phyloP scores from a whole-genome alignment of 805 yeast genomes.

The Debaryomyces prosopidis region DNA sequence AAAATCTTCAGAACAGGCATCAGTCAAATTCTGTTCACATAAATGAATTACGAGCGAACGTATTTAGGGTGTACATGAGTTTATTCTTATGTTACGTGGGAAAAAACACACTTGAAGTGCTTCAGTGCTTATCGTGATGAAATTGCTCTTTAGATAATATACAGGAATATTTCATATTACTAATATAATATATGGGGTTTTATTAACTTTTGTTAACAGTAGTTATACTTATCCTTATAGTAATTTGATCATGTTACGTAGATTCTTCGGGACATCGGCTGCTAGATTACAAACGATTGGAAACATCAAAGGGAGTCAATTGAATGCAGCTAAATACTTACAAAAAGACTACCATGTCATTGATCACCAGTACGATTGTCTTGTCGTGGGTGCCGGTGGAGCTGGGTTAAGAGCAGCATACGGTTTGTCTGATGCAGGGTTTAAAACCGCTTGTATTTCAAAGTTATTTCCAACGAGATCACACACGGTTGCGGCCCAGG shows the following conservation, averaged over 20 bases:
- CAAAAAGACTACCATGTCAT: conserved; percentile 80
- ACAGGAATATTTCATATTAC: conserved; percentile 1
- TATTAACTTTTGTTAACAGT: background rate
- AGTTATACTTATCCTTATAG: background rate
- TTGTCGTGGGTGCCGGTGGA: conserved; percentile 99
- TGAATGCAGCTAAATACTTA: conserved; percentile 45
- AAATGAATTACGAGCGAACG: too few species aligned
- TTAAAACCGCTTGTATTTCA: conserved; percentile 95
- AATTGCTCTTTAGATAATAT: background rate
- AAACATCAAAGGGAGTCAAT: conserved; percentile 37
- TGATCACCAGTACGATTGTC: conserved; percentile 97
- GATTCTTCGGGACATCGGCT: conserved; percentile 14
- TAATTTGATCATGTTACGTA: background rate
- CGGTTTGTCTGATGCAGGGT: conserved; percentile 96
- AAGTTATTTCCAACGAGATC: conserved; percentile 98
- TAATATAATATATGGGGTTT: conserved; percentile 1
- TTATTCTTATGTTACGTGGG: too few species aligned
- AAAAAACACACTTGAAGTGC: too few species aligned
- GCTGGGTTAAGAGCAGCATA: conserved; percentile 99
- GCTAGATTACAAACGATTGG: conserved; percentile 38
- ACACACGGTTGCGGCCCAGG: conserved; percentile 99
- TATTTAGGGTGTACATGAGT: too few species aligned
- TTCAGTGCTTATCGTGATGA: too few species aligned
- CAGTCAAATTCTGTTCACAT: too few species aligned
- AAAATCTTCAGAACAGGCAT: too few species aligned